Conservation (phyloP, 352 stramenopile genomes). For the Globisporangium polare region DNA sequence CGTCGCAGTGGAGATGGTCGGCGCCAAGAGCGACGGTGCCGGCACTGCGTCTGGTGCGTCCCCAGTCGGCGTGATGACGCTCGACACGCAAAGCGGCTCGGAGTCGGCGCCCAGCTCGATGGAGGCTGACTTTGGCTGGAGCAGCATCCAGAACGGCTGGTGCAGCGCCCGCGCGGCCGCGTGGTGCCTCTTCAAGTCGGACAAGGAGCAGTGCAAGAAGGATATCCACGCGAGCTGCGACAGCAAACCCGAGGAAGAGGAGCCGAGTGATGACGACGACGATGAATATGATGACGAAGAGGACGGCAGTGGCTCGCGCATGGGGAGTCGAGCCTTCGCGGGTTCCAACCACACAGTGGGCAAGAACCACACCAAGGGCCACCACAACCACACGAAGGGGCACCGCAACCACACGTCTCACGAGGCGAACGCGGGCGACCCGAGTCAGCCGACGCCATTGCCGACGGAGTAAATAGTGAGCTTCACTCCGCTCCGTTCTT, state of each 20-base stretch:
- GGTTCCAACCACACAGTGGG: not conserved
- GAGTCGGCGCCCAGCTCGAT: constrained; percentile 4
- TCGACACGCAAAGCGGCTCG: constrained; percentile 6
- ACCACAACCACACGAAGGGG: not conserved
- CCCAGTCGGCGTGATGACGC: constrained; percentile 1
- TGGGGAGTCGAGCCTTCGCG: not conserved
- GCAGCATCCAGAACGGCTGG: constrained; percentile 18
- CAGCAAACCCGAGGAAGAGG: constrained; percentile 2
- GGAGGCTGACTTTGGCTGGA: constrained; percentile 25
- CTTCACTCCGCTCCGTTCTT: not conserved
- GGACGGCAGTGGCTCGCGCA: constrained; percentile 10
- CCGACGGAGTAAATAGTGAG: not conserved
- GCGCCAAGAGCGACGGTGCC: constrained; percentile 5
- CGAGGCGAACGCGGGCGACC: not conserved
- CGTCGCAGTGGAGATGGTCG: constrained; percentile 23
- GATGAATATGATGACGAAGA: not conserved
- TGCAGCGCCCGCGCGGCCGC: constrained; percentile 20
- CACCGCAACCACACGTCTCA: not conserved
- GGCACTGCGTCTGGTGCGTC: not conserved
- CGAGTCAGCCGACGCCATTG: not conserved
- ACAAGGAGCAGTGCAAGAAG: constrained; percentile 27
- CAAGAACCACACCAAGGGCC: not conserved
- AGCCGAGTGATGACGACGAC: not conserved
- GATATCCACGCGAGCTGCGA: constrained; percentile 18
- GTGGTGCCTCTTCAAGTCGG: constrained; percentile 24